phyloP scores from a whole-genome alignment of 139 green algal species.

The Asterochloris sp. region DNA sequence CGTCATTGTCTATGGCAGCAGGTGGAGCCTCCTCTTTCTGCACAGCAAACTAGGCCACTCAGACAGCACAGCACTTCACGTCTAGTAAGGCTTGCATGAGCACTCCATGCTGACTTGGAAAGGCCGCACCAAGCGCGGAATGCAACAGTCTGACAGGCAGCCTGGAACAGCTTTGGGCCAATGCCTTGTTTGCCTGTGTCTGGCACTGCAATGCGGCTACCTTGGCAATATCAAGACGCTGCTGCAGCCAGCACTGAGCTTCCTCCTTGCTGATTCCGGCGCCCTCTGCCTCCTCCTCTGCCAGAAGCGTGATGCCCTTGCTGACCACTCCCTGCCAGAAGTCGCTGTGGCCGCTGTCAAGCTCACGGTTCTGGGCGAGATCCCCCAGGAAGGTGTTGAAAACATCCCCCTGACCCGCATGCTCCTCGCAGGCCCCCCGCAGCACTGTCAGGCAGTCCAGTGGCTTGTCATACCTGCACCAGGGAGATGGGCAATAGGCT shows the following conservation, averaged over 20 bases:
- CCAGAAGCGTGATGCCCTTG: slow-evolving; percentile 21
- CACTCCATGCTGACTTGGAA: no score
- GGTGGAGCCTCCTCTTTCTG: neutral
- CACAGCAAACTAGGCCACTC: neutral
- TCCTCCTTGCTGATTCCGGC: slow-evolving; percentile 1
- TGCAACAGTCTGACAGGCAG: neutral
- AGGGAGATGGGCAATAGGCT: neutral
- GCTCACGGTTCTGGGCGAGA: slow-evolving; percentile 11
- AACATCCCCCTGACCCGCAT: neutral
- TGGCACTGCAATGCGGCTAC: neutral
- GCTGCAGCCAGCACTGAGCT: slow-evolving; percentile 12
- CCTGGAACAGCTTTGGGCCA: neutral
- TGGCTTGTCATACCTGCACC: slow-evolving; percentile 22
- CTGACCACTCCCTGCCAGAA: slow-evolving; percentile 9
- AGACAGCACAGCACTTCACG: no score
- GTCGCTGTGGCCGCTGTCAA: neutral
- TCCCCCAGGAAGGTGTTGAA: slow-evolving; percentile 20
- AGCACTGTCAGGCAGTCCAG: slow-evolving; percentile 11
- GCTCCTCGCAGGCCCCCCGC: slow-evolving; percentile 3
- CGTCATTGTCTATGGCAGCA: no score
- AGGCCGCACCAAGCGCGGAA: no score
- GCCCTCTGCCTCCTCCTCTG: slow-evolving; percentile 11
- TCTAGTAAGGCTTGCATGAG: no score
- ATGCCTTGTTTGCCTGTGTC: neutral
- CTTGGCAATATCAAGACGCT: neutral